Percentiles rank a stretch among this genome's conserved stretches.
These are phyloP conservation scores for Dacryopinax spathularia DNA, from an alignment of 768 basidiomycete genomes.

Conservation along the genomic window DNA sequence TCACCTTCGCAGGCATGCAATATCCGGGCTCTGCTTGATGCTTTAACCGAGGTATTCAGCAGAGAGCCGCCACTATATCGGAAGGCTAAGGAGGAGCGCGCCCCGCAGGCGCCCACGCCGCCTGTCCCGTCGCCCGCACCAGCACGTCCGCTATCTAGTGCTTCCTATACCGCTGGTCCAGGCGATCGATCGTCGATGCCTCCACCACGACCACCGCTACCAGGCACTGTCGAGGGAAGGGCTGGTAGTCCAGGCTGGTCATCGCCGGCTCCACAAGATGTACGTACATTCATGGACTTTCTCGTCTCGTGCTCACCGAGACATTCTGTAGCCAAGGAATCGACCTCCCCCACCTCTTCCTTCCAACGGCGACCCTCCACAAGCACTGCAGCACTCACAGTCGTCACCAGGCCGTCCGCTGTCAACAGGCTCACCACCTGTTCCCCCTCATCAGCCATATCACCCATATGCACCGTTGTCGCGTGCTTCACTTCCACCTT, in stretches of 20 bases:
- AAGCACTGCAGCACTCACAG: background rate
- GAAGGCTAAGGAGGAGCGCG: conserved; percentile 37
- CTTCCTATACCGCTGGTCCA: background rate
- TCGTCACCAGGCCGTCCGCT: background rate
- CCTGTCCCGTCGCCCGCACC: conserved; percentile 4
- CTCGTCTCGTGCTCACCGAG: background rate
- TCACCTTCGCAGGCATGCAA: conserved; percentile 51
- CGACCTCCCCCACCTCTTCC: background rate
- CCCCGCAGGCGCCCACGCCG: conserved; percentile 10
- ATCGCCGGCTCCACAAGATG: background rate
- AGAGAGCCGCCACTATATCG: conserved; percentile 79
- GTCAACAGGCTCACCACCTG: background rate
- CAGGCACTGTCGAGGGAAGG: background rate
- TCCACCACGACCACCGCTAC: background rate
- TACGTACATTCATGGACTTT: background rate
- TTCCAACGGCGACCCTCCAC: background rate
- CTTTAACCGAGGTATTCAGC: conserved; percentile 72
- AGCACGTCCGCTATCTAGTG: background rate
- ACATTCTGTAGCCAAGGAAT: background rate
- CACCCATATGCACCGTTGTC: background rate
- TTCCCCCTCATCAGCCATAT: background rate
- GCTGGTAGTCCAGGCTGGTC: background rate
- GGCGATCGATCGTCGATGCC: background rate
- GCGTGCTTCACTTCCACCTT: background rate
- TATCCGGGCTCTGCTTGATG: conserved; percentile 56